Evolutionary conservation across 2,329 filamentous ascomycete genomes (phyloP).

Genomic region (Diaporthe citriasiana): DNA sequence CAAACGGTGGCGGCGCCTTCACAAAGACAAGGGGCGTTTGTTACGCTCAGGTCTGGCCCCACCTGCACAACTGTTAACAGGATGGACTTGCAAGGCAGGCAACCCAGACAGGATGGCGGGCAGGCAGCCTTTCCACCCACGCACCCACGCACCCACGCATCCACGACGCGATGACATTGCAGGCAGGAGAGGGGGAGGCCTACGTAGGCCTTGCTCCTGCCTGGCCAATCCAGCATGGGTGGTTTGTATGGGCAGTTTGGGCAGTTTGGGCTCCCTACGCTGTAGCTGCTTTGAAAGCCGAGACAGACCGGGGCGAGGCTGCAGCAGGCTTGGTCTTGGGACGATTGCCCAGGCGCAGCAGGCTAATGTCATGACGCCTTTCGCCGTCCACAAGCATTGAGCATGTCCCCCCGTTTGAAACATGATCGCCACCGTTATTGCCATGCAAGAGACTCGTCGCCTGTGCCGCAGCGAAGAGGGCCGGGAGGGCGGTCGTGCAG

Average conservation of each 20-base stretch:
- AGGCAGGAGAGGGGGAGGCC: not conserved
- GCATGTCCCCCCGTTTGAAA: conserved; percentile 25
- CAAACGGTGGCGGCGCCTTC: conserved; percentile 22
- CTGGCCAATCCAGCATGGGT: not conserved
- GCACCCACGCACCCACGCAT: not conserved
- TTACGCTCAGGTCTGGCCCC: conserved; percentile 12
- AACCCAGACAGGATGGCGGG: not conserved
- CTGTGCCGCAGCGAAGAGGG: not conserved
- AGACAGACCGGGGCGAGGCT: conserved; percentile 22
- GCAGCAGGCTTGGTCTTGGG: conserved; percentile 15
- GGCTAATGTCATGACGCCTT: not conserved
- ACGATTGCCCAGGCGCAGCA: conserved; percentile 11
- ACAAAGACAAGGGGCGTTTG: not conserved
- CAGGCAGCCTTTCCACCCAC: conserved; percentile 4
- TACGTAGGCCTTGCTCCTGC: conserved; percentile 25
- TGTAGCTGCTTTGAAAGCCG: not conserved
- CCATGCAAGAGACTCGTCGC: conserved; percentile 9
- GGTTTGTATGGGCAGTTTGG: not conserved
- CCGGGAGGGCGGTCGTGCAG: not conserved
- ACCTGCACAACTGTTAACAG: not conserved
- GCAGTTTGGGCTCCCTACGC: too few species aligned
- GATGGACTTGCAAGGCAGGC: conserved; percentile 1
- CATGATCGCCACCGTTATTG: conserved; percentile 18
- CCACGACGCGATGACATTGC: not conserved
- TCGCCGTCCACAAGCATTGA: conserved; percentile 29